A percentile compares a stretch with the other conserved stretches of the same genome.
Conservation (phyloP, 2,329 filamentous ascomycete genomes). For the Neocucurbitaria cava region DNA sequence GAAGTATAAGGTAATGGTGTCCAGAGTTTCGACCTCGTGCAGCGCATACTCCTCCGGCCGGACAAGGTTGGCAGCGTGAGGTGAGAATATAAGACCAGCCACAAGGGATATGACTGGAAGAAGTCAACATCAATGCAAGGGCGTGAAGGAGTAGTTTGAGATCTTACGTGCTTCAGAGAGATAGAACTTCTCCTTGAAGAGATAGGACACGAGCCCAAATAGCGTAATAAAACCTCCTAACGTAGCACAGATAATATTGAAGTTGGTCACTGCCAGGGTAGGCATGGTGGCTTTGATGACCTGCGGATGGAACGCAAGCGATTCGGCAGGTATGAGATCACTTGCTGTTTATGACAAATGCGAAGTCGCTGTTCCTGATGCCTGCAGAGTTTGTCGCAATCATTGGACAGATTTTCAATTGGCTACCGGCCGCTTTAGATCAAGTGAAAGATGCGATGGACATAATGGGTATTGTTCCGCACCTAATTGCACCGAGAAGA, state of each 20-base stretch:
- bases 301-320: not conserved
- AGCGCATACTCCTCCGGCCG: constrained; percentile 75
- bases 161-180: constrained; percentile 84
- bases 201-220: constrained; percentile 89
- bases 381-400: not conserved
- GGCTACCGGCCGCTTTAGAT: not conserved
- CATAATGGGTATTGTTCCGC: not conserved
- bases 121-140: not conserved
- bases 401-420: not conserved
- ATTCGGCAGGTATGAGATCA: not conserved
- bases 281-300: constrained; percentile 56
- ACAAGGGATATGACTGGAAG: constrained; percentile 79
- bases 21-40: constrained; percentile 63
- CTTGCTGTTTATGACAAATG: not conserved
- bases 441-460: not conserved
- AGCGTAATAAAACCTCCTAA: constrained; percentile 86
- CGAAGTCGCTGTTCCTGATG: not conserved
- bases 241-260: constrained; percentile 83
- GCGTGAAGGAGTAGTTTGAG: not conserved
- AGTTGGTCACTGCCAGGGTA: constrained; percentile 71
- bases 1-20: constrained; percentile 81
- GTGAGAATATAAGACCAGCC: constrained; percentile 79
- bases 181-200: constrained; percentile 89
- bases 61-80: constrained; percentile 77
- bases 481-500: not conserved